These are phyloP conservation scores for Rhizoclosmatium sp. DNA, from an alignment of 192 early-diverging fungal species.

Conservation along the genomic window DNA sequence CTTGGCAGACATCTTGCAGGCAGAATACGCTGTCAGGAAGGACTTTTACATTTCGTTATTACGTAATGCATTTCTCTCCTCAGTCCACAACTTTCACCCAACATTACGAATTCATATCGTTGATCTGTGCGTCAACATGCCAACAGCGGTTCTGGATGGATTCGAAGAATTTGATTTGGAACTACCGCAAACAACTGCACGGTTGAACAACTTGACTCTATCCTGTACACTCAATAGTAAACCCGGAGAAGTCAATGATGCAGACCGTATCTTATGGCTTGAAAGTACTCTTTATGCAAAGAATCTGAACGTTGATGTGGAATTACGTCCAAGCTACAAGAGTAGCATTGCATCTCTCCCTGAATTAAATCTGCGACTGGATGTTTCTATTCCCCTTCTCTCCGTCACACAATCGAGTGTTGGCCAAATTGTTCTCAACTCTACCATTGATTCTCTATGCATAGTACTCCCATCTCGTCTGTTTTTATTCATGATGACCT, in stretches of 20 bases:
- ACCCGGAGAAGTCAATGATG: not conserved
- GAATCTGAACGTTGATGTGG: constrained; percentile 6
- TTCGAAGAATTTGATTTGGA: constrained; percentile 38
- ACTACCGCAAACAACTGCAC: not conserved
- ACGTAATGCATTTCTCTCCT: constrained; percentile 26
- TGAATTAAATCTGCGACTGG: not conserved
- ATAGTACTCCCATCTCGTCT: constrained; percentile 16
- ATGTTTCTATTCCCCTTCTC: constrained; percentile 22
- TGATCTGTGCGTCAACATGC: not conserved
- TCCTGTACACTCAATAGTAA: not conserved
- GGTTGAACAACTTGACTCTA: not conserved
- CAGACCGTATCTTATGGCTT: constrained; percentile 23
- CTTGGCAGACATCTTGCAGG: constrained; percentile 1
- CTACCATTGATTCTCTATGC: not conserved
- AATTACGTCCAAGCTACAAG: not conserved
- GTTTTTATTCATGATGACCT: not conserved
- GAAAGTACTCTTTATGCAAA: not conserved
- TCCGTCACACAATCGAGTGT: not conserved
- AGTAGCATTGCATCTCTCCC: constrained; percentile 13
- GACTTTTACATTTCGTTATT: constrained; percentile 33
- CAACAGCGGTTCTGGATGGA: not conserved
- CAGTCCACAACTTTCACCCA: constrained; percentile 29
- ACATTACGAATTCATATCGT: not conserved
- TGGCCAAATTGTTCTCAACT: not conserved
- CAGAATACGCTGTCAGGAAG: constrained; percentile 7